phyloP scores from a whole-genome alignment of 108 stramenopile species.

The Discostella pseudostelligera region DNA sequence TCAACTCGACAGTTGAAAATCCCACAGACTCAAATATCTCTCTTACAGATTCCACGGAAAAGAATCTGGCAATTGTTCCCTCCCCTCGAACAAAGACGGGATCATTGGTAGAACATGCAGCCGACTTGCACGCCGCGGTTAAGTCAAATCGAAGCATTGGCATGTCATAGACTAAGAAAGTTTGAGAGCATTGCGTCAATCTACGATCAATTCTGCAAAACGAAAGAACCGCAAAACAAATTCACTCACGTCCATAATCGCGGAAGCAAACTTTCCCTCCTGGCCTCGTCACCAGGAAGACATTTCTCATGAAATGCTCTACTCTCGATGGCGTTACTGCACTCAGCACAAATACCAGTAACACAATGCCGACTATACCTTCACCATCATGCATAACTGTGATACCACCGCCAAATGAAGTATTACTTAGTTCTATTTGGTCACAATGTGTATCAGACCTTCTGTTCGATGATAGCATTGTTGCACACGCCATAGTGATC shows the following conservation, averaged over 20 bases:
- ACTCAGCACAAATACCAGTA: constrained; percentile 42
- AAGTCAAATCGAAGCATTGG: constrained; percentile 45
- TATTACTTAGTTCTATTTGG: no score
- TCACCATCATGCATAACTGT: constrained; percentile 6
- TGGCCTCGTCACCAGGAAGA: constrained; percentile 6
- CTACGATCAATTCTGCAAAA: not conserved
- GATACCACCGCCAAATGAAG: not conserved
- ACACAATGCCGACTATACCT: constrained; percentile 28
- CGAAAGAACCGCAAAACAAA: no score
- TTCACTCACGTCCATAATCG: constrained; percentile 32
- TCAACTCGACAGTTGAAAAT: constrained; percentile 29
- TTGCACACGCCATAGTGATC: constrained; percentile 12
- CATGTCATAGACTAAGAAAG: constrained; percentile 27
- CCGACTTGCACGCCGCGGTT: constrained; percentile 6
- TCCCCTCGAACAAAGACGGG: constrained; percentile 39
- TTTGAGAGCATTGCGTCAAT: not conserved
- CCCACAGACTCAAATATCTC: constrained; percentile 32
- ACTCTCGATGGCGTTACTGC: constrained; percentile 31
- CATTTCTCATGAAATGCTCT: constrained; percentile 16
- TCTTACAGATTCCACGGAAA: constrained; percentile 18
- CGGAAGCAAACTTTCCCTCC: constrained; percentile 45
- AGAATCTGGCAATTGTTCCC: constrained; percentile 41
- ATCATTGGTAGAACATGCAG: not conserved
- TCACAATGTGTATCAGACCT: no score
- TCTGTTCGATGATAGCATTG: not conserved